These are phyloP conservation scores for Oldenlandia corymbosa DNA, from an alignment of 257 asterid species.

Conservation along the genomic window DNA sequence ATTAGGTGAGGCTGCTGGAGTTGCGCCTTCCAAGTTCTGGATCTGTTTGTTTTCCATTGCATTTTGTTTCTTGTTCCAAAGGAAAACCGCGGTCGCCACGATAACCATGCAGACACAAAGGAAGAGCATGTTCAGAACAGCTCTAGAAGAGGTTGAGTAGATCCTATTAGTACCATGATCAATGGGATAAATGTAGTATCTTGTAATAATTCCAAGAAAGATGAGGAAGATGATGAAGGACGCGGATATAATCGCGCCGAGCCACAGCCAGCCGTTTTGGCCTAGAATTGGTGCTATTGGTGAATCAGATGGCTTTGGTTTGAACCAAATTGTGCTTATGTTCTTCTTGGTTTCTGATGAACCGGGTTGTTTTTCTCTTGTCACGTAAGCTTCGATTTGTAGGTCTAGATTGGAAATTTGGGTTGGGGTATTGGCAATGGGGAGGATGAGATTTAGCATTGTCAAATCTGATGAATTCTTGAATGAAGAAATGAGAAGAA, in stretches of 20 bases:
- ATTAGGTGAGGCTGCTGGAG: conserved; percentile 52
- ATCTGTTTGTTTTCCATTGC: conserved; percentile 43
- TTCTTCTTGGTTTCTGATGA: conserved; percentile 19
- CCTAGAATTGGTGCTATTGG: conserved; percentile 58
- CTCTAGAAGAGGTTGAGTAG: conserved; percentile 32
- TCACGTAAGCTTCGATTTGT: conserved; percentile 61
- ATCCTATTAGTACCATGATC: conserved; percentile 45
- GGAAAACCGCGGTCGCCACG: conserved; percentile 37
- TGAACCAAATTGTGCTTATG: conserved; percentile 44
- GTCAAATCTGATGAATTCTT: conserved; percentile 57
- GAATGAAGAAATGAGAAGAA: conserved; percentile 61
- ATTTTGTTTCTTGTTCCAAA: conserved; percentile 46
- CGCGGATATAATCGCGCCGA: conserved; percentile 48
- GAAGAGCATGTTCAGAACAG: conserved; percentile 38
- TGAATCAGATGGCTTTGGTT: conserved; percentile 44
- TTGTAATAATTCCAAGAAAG: conserved; percentile 38
- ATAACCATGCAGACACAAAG: conserved; percentile 41
- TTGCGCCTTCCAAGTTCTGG: conserved; percentile 51
- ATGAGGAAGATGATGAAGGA: conserved; percentile 63
- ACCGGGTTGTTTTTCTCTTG: conserved; percentile 53
- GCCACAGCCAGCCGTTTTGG: conserved; percentile 60
- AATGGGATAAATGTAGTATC: conserved; percentile 51
- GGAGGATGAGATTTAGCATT: conserved; percentile 67
- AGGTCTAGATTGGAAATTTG: conserved; percentile 32
- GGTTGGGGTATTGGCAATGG: conserved; percentile 34